Evolutionary conservation across 192 early-diverging fungal genomes (phyloP).

Genomic region (Helicostylum pulchrum): DNA sequence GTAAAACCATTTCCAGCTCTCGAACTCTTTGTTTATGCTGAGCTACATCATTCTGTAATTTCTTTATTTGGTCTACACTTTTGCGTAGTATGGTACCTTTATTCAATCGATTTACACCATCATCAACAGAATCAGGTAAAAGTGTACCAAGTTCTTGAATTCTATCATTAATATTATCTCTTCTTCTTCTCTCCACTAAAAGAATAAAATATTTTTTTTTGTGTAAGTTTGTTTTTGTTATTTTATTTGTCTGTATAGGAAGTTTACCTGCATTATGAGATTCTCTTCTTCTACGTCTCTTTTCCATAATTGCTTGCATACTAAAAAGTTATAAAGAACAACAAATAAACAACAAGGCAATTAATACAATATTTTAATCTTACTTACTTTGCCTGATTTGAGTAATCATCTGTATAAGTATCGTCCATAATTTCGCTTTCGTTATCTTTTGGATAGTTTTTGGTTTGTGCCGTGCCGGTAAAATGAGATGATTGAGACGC

Average conservation of each 20-base stretch:
- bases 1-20: constrained; percentile 31
- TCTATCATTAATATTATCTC: constrained; percentile 98
- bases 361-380: constrained; percentile 1
- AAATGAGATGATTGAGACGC: constrained; percentile 14
- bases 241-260: neutral
- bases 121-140: constrained; percentile 76
- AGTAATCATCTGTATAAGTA: constrained; percentile 30
- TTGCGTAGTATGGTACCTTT: constrained; percentile 94
- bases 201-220: neutral
- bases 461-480: neutral
- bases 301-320: constrained; percentile 62
- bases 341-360: constrained; percentile 1
- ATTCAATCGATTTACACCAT: constrained; percentile 85
- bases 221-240: neutral
- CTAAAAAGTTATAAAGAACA: constrained; percentile 23
- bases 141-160: constrained; percentile 89
- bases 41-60: constrained; percentile 28
- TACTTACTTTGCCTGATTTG: constrained; percentile 38
- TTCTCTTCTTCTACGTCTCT: constrained; percentile 87
- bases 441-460: neutral
- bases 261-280: constrained; percentile 83
- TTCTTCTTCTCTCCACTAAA: constrained; percentile 85
- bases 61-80: constrained; percentile 87
- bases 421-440: constrained; percentile 12
- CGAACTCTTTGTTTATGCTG: constrained; percentile 29